phyloP scores from a whole-genome alignment of 2,329 filamentous ascomycete species.

The Phyllosticta citrichinensis region DNA sequence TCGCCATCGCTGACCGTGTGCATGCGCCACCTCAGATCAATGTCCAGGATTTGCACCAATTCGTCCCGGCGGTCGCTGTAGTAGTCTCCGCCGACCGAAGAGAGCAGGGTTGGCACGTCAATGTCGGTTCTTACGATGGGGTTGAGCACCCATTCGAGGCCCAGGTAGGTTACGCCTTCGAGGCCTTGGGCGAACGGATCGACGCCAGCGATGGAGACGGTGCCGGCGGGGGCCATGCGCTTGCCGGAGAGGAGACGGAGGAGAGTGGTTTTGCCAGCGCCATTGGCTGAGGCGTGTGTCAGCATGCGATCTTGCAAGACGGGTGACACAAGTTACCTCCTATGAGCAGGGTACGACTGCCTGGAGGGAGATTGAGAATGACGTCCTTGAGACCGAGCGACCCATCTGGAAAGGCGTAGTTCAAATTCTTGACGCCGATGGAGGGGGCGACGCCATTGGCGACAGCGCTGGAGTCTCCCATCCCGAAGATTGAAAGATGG shows the following conservation, averaged over 20 bases:
- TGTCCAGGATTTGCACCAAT: constrained; percentile 77
- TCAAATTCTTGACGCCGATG: constrained; percentile 66
- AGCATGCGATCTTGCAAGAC: not conserved
- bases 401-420: constrained; percentile 82
- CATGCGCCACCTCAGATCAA: constrained; percentile 89
- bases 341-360: constrained; percentile 81
- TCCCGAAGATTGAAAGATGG: not conserved
- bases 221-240: constrained; percentile 69
- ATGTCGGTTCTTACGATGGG: constrained; percentile 94
- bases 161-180: constrained; percentile 93
- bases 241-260: constrained; percentile 91
- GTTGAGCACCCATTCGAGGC: constrained; percentile 96
- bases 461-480: constrained; percentile 1
- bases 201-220: constrained; percentile 67
- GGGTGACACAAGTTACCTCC: constrained; percentile 47
- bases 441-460: constrained; percentile 4
- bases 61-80: constrained; percentile 78
- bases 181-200: constrained; percentile 88
- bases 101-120: constrained; percentile 74
- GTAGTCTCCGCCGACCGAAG: constrained; percentile 74
- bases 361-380: constrained; percentile 63
- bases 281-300: constrained; percentile 45
- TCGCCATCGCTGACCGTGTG: constrained; percentile 93
- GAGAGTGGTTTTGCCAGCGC: constrained; percentile 93
- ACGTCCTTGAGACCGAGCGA: constrained; percentile 69